Evolutionary conservation across 805 yeast species (phyloP).

Genomic region (Debaryomyces prosopidis): DNA sequence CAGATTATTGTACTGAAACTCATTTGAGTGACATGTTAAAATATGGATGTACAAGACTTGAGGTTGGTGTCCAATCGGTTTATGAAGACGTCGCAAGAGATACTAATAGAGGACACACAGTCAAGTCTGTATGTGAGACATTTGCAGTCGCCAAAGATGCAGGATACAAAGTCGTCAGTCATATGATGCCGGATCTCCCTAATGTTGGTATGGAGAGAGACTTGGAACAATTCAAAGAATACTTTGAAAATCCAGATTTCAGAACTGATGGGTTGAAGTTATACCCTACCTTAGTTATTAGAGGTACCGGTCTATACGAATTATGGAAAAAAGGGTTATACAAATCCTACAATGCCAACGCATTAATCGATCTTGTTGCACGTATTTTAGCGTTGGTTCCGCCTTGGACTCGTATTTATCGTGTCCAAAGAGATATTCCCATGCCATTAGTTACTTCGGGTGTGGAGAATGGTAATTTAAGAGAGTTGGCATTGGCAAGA

Average conservation of each 20-base stretch:
- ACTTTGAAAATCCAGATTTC: conserved; percentile 95
- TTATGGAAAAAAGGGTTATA: conserved; percentile 96
- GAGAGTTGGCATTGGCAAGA: conserved; percentile 93
- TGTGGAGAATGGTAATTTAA: conserved; percentile 94
- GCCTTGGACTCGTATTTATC: conserved; percentile 98
- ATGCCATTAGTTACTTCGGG: conserved; percentile 98
- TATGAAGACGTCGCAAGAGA: conserved; percentile 98
- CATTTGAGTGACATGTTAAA: conserved; percentile 94
- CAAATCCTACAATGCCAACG: conserved; percentile 92
- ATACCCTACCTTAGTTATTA: conserved; percentile 92
- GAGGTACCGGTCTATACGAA: conserved; percentile 97
- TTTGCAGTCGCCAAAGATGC: conserved; percentile 97
- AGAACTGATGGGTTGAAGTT: conserved; percentile 95
- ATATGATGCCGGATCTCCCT: conserved; percentile 99
- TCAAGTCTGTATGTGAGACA: conserved; percentile 92
- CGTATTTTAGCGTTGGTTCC: conserved; percentile 95
- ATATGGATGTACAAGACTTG: conserved; percentile 95
- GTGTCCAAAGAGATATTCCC: conserved; percentile 98
- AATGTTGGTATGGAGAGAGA: conserved; percentile 99
- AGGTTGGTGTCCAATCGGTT: conserved; percentile 95
- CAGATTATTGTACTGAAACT: conserved; percentile 96
- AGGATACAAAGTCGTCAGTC: conserved; percentile 95
- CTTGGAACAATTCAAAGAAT: conserved; percentile 91
- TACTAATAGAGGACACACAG: conserved; percentile 97
- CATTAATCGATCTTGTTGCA: conserved; percentile 91